Base-by-base conservation (phyloP, 2,329 filamentous ascomycete species). In the Fusarium xyrophilum region DNA sequence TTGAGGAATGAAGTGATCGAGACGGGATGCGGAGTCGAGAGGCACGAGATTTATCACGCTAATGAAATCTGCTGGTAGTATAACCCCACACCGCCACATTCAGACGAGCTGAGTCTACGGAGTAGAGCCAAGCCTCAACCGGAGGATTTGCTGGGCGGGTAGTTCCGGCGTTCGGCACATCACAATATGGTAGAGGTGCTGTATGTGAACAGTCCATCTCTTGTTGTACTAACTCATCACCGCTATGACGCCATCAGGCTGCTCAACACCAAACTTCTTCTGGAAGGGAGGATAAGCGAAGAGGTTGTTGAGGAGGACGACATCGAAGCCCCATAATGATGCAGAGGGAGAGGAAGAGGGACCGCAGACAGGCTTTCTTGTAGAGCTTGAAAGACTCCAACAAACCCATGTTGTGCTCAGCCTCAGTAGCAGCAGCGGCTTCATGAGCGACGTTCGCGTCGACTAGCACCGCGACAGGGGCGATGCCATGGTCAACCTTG, bases 321-420 rank as follows among this genome's bases (percentile, higher is more conserved):
- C 57, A 60, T 84, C 83, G 60, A 83, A 81, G 1, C 79, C 78
- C 79, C 79, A 81, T 80, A 38, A 80, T 66, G 7, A 80, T 78
- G 11, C 76, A 79, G 1, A 77, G 70, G 9, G 79, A 80, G 25
- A 81, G 60, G 42, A 80, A 76, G 54, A 79, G 60, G 30, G 78
- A 80, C 78, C 78, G 80, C 10, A 77, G 55, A 30, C 75, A 76
- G 3, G 79, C 79, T 53, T 78, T 79, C 38, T 59, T 68, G 68
- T 80, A 84, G 12, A 83, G 75, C 61, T 75, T 80, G 58, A 84
- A 68, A 4, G 82, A 79, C 36, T 75, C 35, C 3, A 73, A 1
- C 21, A 80, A 55, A 19, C 74, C 69, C 70, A 80, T 71, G 60
- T 73, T 78, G 56, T 73, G 78, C 63, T 80, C 78, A 2, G 71